Evolutionary conservation across 2,329 filamentous ascomycete species (phyloP).

Genomic region (Dothidotthia symphoricarpi): DNA sequence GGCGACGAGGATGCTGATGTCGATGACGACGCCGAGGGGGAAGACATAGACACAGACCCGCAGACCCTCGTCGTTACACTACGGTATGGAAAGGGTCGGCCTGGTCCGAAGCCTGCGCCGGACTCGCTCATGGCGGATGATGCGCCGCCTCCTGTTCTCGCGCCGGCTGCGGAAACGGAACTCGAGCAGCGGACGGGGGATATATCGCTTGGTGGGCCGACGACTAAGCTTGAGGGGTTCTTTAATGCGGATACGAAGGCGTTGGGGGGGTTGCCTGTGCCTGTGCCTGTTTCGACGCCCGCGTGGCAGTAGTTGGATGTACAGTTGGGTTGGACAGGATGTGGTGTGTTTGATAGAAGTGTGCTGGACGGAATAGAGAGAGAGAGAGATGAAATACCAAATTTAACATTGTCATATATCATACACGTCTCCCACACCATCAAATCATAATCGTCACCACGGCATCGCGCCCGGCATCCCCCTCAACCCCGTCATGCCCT

Average conservation of each 20-base stretch:
- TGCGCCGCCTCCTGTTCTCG: conserved; percentile 2
- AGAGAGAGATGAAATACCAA: too few relatives aligned
- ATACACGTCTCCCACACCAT: too few relatives aligned
- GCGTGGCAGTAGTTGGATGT: background rate
- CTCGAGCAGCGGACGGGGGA: too few relatives aligned
- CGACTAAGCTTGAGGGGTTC: conserved; percentile 13
- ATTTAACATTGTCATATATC: too few relatives aligned
- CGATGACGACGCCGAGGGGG: conserved; percentile 42
- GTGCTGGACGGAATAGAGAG: too few relatives aligned
- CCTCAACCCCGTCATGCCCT: conserved; percentile 11
- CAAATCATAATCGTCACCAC: conserved; percentile 8
- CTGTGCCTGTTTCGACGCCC: background rate
- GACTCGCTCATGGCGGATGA: conserved; percentile 3
- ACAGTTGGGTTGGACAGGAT: too few relatives aligned
- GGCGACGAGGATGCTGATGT: conserved; percentile 53
- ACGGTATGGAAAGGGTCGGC: conserved; percentile 26
- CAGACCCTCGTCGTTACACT: conserved; percentile 75
- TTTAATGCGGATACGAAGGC: conserved; percentile 9
- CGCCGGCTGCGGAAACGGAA: too few relatives aligned
- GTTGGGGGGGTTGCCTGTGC: too few relatives aligned
- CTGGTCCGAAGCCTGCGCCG: conserved; percentile 1
- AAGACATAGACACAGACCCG: conserved; percentile 21
- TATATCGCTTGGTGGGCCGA: too few relatives aligned
- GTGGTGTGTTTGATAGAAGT: too few relatives aligned
- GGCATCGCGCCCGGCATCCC: conserved; percentile 37